Base-by-base conservation (phyloP, 1,139 yeast species). In the Arxiozyma slooffiae region DNA sequence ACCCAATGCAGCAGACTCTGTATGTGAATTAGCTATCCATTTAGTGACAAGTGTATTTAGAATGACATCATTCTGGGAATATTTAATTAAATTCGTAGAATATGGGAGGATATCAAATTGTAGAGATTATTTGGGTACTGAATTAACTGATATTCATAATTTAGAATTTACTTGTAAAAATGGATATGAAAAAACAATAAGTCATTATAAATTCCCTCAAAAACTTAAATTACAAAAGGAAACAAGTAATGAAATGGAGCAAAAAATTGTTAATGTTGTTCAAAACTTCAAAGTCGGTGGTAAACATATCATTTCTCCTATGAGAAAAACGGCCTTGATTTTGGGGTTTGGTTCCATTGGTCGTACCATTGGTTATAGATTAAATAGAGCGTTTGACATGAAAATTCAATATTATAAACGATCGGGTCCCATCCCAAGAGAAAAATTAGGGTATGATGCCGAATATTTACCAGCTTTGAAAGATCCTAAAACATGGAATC, bases 301-400 rank as follows among this genome's bases (percentile, higher is more conserved):
- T 7, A 68, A 80, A 57, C 50, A 59, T 22, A 66, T 74, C 24
- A 72, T 73, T 51, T 75, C 79, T 17, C 89, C 89, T 8, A 67
- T 69, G 7, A 81, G 80, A 43, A 84, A 81, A 59, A 69, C 71
- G 36, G 90, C 74, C 1, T 81, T 85, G 5, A 76, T 87, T 44
- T 78, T 85, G 2, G 96, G 95, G 0, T 82, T 86, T 60, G 96
- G 96, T 1, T 74, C 79, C 41, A 86, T 87, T 59, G 96, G 95
- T 7, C 75, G 75, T 61, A 73, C 76, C 39, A 78, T 85, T 49
- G 95, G 82, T 3, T 64, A 68, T 46, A 73, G 85, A 57, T 72
- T 86, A 56, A 54, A 70, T 36, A 71, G 70, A 9, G 59, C 55
- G 1, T 69, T 87, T 43, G 90, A 89, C 7, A 82, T 86, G 89